Conservation (phyloP, 176 grass and related monocot species). For the Oryza glaberrima region DNA sequence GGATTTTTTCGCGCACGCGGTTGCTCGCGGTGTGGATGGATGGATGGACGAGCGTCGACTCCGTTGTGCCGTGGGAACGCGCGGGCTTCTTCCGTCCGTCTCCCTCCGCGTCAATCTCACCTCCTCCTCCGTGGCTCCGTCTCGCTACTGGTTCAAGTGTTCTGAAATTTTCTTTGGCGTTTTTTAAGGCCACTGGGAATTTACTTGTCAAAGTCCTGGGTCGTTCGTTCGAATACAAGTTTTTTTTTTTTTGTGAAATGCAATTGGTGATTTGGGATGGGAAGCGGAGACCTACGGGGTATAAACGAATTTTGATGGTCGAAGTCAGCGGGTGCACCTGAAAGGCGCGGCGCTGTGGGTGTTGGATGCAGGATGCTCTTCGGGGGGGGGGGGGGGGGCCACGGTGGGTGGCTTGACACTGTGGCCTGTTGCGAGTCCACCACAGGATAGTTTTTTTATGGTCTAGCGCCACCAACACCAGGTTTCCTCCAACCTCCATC, state of each 20-base stretch:
- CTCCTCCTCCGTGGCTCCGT: not conserved
- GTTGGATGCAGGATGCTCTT: not conserved
- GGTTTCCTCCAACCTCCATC: not conserved
- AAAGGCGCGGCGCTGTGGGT: not conserved
- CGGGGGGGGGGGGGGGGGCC: not conserved
- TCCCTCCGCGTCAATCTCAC: not conserved
- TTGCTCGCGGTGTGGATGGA: not conserved
- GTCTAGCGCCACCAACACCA: slow-evolving; percentile 12
- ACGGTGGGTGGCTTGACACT: slow-evolving; percentile 1
- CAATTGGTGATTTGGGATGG: not conserved
- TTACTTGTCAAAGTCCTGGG: not conserved
- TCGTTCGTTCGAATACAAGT: not conserved
- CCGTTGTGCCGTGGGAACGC: slow-evolving; percentile 10
- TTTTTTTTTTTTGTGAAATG: not conserved
- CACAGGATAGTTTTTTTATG: not conserved
- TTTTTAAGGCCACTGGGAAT: not conserved
- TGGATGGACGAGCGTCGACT: slow-evolving; percentile 5
- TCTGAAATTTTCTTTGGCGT: not conserved
- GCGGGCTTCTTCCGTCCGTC: not conserved
- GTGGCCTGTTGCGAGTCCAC: slow-evolving; percentile 13
- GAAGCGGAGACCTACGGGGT: not conserved
- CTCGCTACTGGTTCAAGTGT: not conserved
- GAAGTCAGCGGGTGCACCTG: slow-evolving; percentile 17
- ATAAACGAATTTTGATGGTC: not conserved
- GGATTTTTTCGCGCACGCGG: not conserved